phyloP scores from a whole-genome alignment of 495 filamentous ascomycete species.

The Penicillium arizonense region DNA sequence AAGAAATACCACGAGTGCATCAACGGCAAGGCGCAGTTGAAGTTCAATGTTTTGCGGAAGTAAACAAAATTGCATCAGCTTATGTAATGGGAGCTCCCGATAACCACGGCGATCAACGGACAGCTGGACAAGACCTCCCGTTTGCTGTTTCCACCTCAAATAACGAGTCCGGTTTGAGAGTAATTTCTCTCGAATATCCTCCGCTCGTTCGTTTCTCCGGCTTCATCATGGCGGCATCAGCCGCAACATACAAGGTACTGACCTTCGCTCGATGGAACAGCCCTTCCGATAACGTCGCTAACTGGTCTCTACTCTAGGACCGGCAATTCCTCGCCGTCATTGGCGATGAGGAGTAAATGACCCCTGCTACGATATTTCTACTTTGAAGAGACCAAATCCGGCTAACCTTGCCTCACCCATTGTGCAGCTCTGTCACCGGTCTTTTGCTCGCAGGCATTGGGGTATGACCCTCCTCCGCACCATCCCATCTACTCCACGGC shows the following conservation, averaged over 20 bases:
- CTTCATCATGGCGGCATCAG: slow-evolving; percentile 35
- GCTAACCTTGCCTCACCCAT: slow-evolving; percentile 21
- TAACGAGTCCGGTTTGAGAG: background rate
- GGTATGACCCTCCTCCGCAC: slow-evolving; percentile 51
- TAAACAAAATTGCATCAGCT: slow-evolving; percentile 31
- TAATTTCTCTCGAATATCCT: background rate
- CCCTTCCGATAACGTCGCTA: slow-evolving; percentile 22
- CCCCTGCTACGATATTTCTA: background rate
- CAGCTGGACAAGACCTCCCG: slow-evolving; percentile 5
- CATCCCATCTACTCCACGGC: background rate
- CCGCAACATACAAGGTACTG: slow-evolving; percentile 42
- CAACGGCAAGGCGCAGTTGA: background rate
- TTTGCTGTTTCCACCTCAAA: slow-evolving; percentile 1
- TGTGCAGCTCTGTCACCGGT: slow-evolving; percentile 87
- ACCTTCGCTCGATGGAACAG: slow-evolving; percentile 2
- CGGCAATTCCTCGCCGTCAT: slow-evolving; percentile 96
- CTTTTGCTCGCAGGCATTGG: slow-evolving; percentile 92
- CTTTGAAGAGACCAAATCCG: background rate
- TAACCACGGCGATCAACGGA: slow-evolving; percentile 18
- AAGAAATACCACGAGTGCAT: slow-evolving; percentile 9
- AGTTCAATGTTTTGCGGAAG: slow-evolving; percentile 4
- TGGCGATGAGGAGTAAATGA: slow-evolving; percentile 80
- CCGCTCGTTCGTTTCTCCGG: background rate
- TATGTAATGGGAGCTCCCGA: slow-evolving; percentile 24
- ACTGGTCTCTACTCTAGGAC: slow-evolving; percentile 53